Conservation (phyloP, 2,329 filamentous ascomycete species). For the Phyllosticta capitalensis region DNA sequence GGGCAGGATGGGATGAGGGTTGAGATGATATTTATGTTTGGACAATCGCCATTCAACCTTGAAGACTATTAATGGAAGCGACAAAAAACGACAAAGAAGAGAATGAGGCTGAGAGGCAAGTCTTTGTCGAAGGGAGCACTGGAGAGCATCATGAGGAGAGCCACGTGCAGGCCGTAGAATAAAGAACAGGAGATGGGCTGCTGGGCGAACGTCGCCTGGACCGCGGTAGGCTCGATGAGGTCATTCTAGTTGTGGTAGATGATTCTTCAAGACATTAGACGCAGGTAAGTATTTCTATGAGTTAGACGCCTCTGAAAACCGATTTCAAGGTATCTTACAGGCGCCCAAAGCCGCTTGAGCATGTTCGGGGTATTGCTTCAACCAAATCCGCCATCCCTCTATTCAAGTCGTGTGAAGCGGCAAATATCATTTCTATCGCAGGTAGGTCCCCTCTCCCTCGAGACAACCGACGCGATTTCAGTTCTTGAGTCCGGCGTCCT, state of each 20-base stretch:
- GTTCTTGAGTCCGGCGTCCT: conserved; percentile 14
- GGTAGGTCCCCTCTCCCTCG: neutral
- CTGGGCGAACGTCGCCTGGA: neutral
- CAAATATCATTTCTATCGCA: neutral
- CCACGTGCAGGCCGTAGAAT: neutral
- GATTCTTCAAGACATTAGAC: too few relatives aligned
- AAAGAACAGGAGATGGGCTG: neutral
- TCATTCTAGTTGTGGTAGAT: neutral
- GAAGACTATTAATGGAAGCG: neutral
- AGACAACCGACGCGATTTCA: neutral
- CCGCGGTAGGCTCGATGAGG: neutral
- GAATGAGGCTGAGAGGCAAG: neutral
- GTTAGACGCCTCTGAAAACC: neutral
- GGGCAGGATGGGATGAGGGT: neutral
- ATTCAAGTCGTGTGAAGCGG: neutral
- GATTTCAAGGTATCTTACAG: neutral
- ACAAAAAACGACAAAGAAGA: neutral
- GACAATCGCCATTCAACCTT: neutral
- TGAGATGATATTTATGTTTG: neutral
- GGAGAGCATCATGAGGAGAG: neutral
- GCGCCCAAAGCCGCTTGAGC: neutral
- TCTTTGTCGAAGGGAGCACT: neutral
- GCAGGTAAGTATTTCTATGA: neutral
- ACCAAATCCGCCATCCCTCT: neutral
- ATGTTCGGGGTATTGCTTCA: neutral